Base-by-base conservation (phyloP, 2,329 filamentous ascomycete genomes). In the Akanthomyces uredinophilus region DNA sequence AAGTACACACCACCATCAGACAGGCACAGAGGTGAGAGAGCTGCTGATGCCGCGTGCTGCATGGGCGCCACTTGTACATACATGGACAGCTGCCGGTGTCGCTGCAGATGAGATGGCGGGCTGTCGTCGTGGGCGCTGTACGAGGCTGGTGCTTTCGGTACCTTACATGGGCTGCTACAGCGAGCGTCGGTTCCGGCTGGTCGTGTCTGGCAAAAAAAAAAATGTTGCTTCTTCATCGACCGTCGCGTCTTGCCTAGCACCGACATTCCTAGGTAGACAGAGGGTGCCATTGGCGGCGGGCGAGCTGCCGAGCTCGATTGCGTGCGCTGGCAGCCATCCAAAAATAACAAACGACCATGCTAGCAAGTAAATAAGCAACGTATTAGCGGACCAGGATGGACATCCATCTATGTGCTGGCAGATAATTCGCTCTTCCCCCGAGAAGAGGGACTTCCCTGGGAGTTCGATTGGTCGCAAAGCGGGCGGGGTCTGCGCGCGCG, bases 71-170 rank as follows among this genome's bases (percentile, higher is more conserved):
- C 55, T 49, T 18, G 6, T 35, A 35, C 10, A 29, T 29, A 29
- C 27, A 29, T 50, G 20, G 11, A 50, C 55, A 58, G 44, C 32
- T 50, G 55, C 55, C 32, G 32, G 55, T 10, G 32, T 35, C 32
- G 55, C 44, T 58, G 55, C 55, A 58, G 29, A 58, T 49, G 55
- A 58, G 55, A 58, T 58, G 55, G 55, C 16, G 27, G 55, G 55
- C n/a, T 49, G 32, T 4, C 10, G 32, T 32, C 10, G 32, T 32
- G 51, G n/a, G 5, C 29, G 24, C 54, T 37, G 44, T 50, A 58
- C 55, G 55, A 58, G 46, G 24, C 32, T 49, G 20, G 20, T 16
- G 35, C 43, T 29, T 29, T 52, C 27, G 41, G 53, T 56, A 18
- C 55, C 50, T 53, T 53, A 53, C 50, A 53, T 53, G 50, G 32